phyloP scores from a whole-genome alignment of 371 early-diverging fungal species.

The Syncephalastrum monosporum region DNA sequence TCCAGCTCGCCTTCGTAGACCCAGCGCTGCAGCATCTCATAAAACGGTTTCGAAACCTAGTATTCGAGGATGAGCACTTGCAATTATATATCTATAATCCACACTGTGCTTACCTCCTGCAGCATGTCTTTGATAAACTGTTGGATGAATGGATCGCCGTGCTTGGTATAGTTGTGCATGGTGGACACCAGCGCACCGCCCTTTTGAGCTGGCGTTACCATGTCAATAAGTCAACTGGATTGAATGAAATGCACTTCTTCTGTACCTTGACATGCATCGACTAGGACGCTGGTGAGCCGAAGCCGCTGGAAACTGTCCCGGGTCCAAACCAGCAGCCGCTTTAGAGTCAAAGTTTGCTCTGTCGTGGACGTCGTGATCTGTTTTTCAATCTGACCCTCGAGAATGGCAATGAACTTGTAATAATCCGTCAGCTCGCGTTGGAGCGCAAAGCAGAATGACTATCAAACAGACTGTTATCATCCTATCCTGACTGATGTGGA shows the following conservation, averaged over 20 bases:
- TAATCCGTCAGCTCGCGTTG: conserved; percentile 78
- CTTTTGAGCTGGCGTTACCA: conserved; percentile 35
- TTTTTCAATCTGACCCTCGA: conserved; percentile 79
- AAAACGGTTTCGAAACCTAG: conserved; percentile 84
- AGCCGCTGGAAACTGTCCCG: conserved; percentile 75
- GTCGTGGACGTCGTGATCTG: conserved; percentile 15
- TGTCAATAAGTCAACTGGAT: not conserved
- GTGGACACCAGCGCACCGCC: conserved; percentile 84
- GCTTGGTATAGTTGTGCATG: conserved; percentile 79
- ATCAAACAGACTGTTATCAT: conserved; percentile 9
- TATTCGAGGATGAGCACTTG: not conserved
- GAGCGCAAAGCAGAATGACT: conserved; percentile 83
- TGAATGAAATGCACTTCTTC: not conserved
- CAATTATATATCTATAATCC: not conserved
- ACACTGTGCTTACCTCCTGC: conserved; percentile 57
- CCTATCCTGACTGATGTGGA: too few species aligned
- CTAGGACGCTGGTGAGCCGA: conserved; percentile 65
- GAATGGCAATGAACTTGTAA: conserved; percentile 78
- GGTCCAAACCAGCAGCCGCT: conserved; percentile 88
- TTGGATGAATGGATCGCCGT: conserved; percentile 89
- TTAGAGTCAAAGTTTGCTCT: conserved; percentile 68
- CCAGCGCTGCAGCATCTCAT: conserved; percentile 89
- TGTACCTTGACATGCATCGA: conserved; percentile 59
- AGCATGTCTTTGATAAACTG: conserved; percentile 78
- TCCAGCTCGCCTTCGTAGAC: conserved; percentile 92